Evolutionary conservation across 495 filamentous ascomycete genomes (phyloP).

Genomic region (Hypoxylon perforatum): DNA sequence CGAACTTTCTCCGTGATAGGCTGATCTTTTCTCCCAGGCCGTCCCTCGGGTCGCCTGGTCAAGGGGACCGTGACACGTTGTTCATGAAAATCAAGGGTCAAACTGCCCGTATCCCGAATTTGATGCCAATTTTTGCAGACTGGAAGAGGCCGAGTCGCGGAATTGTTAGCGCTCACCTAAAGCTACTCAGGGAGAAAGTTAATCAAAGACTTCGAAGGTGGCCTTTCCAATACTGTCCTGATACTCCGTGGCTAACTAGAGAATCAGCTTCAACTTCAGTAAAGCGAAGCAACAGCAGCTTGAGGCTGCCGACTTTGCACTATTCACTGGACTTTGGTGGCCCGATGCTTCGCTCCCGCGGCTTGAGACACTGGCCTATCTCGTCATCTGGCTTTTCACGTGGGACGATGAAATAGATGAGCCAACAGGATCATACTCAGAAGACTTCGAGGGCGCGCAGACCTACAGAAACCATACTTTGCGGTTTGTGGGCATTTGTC

Average conservation of each 20-base stretch:
- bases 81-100: background rate
- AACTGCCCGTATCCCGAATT: background rate
- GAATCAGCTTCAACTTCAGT: constrained; percentile 4
- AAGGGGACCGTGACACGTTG: no score
- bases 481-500: background rate
- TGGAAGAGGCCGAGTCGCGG: background rate
- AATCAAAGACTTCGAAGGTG: background rate
- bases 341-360: constrained; percentile 37
- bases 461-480: constrained; percentile 11
- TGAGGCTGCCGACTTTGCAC: constrained; percentile 33
- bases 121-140: background rate
- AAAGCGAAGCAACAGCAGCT: constrained; percentile 10
- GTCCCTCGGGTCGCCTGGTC: no score
- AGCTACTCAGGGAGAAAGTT: background rate
- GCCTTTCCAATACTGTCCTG: background rate
- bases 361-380: constrained; percentile 41
- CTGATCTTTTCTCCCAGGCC: no score
- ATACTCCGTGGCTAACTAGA: background rate
- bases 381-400: constrained; percentile 49
- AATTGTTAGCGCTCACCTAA: background rate
- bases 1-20: no score
- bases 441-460: constrained; percentile 2
- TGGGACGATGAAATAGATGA: constrained; percentile 49
- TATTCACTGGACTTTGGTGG: constrained; percentile 43
- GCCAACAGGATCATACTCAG: constrained; percentile 4